phyloP scores from a whole-genome alignment of 768 basidiomycete genomes.

The Lactifluus subvellereus region DNA sequence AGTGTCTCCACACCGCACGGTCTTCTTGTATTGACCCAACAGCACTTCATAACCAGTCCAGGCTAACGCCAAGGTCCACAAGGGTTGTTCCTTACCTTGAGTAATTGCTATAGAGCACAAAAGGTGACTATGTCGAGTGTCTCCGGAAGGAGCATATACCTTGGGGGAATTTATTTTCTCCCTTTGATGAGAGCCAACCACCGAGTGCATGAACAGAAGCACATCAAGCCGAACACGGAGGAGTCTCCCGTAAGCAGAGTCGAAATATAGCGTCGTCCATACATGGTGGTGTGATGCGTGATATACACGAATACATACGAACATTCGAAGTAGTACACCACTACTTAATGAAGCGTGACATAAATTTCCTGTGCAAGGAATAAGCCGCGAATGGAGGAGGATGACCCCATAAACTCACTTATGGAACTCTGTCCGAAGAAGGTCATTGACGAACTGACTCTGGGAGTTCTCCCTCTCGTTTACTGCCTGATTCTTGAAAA shows the following conservation, averaged over 20 bases:
- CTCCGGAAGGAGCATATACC: not conserved
- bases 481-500: constrained; percentile 98
- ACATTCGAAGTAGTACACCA: not conserved
- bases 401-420: constrained; percentile 47
- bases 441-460: constrained; percentile 91
- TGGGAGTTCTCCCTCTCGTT: constrained; percentile 54
- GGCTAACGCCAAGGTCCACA: not conserved
- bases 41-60: not conserved
- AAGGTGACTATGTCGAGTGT: not conserved
- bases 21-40: not conserved
- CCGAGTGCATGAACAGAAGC: not conserved
- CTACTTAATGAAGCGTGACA: constrained; percentile 88
- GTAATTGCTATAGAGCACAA: not conserved
- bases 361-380: constrained; percentile 65
- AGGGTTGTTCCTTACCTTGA: not conserved
- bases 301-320: constrained; percentile 5
- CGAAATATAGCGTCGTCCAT: not conserved
- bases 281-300: not conserved
- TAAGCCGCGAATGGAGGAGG: constrained; percentile 5
- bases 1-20: not conserved
- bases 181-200: not conserved
- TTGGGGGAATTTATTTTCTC: not conserved
- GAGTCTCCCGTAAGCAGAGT: not conserved
- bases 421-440: constrained; percentile 90
- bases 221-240: not conserved